A percentile compares a stretch with the other conserved stretches of the same genome.
Evolutionary conservation across 345 rosid genomes (phyloP).

Genomic region (Eucalyptus decipiens): DNA sequence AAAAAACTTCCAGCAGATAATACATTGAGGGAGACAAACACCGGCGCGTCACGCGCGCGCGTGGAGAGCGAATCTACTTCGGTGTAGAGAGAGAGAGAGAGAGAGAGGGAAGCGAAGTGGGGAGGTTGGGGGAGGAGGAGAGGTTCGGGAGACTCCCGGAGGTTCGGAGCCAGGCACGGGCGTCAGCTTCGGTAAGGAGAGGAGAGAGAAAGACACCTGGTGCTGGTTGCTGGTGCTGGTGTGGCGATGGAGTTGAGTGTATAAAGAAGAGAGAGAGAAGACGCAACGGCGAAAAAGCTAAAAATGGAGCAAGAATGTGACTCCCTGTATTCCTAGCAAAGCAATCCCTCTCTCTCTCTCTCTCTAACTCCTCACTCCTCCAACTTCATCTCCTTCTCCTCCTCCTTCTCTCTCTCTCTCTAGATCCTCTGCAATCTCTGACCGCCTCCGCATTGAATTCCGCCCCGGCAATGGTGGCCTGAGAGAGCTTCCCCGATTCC

Average conservation of each 20-base stretch:
- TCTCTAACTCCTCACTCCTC: background rate
- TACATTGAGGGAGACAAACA: background rate
- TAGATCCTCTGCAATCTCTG: background rate
- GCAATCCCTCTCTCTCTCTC: background rate
- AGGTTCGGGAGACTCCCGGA: background rate
- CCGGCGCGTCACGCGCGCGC: background rate
- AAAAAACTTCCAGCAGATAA: background rate
- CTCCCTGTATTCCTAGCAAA: background rate
- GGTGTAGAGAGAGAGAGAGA: background rate
- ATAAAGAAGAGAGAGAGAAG: background rate
- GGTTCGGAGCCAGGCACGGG: background rate
- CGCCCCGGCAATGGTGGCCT: background rate
- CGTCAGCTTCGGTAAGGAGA: background rate
- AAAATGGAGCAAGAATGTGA: constrained; percentile 22
- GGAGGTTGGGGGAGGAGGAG: no score
- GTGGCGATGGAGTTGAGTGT: background rate
- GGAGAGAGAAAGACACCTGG: background rate
- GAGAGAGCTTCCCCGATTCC: background rate
- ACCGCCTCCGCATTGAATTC: background rate
- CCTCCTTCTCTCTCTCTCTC: background rate
- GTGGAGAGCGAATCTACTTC: background rate
- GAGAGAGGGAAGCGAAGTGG: background rate
- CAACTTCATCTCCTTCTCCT: background rate
- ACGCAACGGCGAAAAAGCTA: background rate
- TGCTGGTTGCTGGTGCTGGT: background rate